These are phyloP conservation scores for Aspergillus funiculosus DNA, from an alignment of 495 filamentous ascomycete genomes.

Conservation along the genomic window DNA sequence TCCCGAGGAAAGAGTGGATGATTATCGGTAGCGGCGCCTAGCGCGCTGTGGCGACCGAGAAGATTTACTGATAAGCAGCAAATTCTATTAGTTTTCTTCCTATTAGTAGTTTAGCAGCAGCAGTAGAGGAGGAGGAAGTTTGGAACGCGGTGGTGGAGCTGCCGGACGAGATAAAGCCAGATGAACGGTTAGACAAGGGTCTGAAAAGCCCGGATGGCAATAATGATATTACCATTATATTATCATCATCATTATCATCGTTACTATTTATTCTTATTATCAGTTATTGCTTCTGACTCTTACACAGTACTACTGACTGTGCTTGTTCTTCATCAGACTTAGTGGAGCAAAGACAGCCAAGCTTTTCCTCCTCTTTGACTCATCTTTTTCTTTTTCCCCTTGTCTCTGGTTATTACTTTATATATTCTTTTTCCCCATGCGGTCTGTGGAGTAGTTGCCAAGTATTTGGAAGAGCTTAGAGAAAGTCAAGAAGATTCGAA, in stretches of 20 bases:
- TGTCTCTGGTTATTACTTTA: background rate
- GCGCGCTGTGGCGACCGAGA: conserved; percentile 22
- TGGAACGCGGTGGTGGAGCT: conserved; percentile 5
- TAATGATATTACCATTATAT: too few relatives aligned
- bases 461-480: background rate
- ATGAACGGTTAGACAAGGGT: conserved; percentile 9
- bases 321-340: conserved; percentile 1
- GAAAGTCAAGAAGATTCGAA: background rate
- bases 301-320: background rate
- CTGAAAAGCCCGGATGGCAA: conserved; percentile 6
- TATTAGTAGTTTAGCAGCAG: too few relatives aligned
- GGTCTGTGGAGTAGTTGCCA: background rate
- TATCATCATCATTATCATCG: conserved; percentile 3
- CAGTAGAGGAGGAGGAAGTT: too few relatives aligned
- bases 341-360: conserved; percentile 3
- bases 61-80: conserved; percentile 21
- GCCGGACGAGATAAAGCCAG: conserved; percentile 22
- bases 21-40: conserved; percentile 21
- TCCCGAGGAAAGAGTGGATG: background rate
- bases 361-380: conserved; percentile 6
- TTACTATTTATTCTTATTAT: background rate
- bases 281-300: too few relatives aligned
- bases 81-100: too few relatives aligned
- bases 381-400: background rate
- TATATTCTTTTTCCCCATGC: background rate